These are phyloP conservation scores for Pichia sp. DNA, from an alignment of 1,139 yeast genomes.

Conservation along the genomic window DNA sequence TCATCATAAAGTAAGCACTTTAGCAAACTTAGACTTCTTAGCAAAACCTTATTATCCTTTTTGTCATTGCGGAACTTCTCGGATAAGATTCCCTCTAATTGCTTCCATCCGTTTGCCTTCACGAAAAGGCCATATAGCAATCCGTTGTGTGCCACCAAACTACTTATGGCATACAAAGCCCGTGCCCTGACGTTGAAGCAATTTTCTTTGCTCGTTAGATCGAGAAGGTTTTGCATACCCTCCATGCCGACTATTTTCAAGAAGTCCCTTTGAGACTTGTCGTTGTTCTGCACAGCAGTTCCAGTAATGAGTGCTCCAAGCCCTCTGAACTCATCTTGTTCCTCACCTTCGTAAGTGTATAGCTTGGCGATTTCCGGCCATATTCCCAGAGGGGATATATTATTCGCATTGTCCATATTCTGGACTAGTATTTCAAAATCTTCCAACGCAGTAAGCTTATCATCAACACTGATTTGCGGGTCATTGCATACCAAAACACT, in stretches of 20 bases:
- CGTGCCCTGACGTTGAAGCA: slow-evolving; percentile 43
- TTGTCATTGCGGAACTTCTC: slow-evolving; percentile 32
- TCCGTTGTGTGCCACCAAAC: slow-evolving; percentile 66
- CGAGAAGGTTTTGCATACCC: slow-evolving; percentile 14
- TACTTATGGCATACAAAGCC: slow-evolving; percentile 73
- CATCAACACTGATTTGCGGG: slow-evolving; percentile 58
- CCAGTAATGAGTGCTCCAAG: slow-evolving; percentile 74
- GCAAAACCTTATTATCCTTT: slow-evolving; percentile 40
- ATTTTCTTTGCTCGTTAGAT: slow-evolving; percentile 12
- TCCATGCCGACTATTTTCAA: slow-evolving; percentile 38
- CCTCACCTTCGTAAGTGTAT: slow-evolving; percentile 48
- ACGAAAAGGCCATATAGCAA: slow-evolving; percentile 54
- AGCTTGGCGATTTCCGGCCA: slow-evolving; percentile 50
- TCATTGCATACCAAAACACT: slow-evolving; percentile 47
- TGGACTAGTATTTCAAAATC: slow-evolving; percentile 93
- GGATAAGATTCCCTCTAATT: slow-evolving; percentile 23
- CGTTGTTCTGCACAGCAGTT: slow-evolving; percentile 89
- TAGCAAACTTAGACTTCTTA: slow-evolving; percentile 54
- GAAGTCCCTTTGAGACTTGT: slow-evolving; percentile 64
- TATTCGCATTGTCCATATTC: slow-evolving; percentile 91
- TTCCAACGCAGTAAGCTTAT: slow-evolving; percentile 63
- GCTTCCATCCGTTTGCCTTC: slow-evolving; percentile 59
- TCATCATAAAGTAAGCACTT: slow-evolving; percentile 56
- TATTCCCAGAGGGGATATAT: slow-evolving; percentile 72
- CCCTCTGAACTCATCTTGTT: slow-evolving; percentile 47